Conservation (phyloP, 345 rosid genomes). For the Brassica incana region DNA sequence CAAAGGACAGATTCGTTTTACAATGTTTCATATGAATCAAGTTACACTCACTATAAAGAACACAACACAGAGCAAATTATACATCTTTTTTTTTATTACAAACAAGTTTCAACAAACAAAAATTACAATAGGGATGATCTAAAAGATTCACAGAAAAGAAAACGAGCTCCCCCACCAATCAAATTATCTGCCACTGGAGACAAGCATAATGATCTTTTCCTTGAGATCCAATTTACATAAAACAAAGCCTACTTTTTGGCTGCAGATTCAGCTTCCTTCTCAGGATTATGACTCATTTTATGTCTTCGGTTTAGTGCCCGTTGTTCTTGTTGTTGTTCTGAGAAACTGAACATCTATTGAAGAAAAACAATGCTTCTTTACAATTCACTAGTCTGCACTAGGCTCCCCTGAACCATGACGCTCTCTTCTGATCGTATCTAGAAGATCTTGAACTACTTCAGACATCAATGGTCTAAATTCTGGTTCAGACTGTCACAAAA, state of each 20-base stretch:
- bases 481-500: slow-evolving; percentile 66
- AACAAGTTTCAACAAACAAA: no score
- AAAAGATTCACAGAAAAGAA: no score
- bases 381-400: slow-evolving; percentile 31
- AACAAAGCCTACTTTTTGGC: neutral
- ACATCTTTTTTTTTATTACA: no score
- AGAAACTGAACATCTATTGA: slow-evolving; percentile 23
- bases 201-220: no score
- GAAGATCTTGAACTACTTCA: slow-evolving; percentile 91
- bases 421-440: slow-evolving; percentile 76
- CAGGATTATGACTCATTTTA: neutral
- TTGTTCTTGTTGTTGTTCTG: slow-evolving; percentile 21
- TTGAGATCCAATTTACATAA: neutral
- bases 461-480: slow-evolving; percentile 89
- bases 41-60: no score
- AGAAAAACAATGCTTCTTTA: slow-evolving; percentile 12
- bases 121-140: no score
- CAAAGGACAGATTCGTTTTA: no score
- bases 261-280: slow-evolving; percentile 20
- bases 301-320: slow-evolving; percentile 11
- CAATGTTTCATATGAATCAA: no score
- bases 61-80: no score
- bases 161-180: no score
- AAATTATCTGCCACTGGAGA: no score
- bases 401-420: slow-evolving; percentile 58